phyloP scores from a whole-genome alignment of 2,329 filamentous ascomycete species.

The Parafenestella ontariensis region DNA sequence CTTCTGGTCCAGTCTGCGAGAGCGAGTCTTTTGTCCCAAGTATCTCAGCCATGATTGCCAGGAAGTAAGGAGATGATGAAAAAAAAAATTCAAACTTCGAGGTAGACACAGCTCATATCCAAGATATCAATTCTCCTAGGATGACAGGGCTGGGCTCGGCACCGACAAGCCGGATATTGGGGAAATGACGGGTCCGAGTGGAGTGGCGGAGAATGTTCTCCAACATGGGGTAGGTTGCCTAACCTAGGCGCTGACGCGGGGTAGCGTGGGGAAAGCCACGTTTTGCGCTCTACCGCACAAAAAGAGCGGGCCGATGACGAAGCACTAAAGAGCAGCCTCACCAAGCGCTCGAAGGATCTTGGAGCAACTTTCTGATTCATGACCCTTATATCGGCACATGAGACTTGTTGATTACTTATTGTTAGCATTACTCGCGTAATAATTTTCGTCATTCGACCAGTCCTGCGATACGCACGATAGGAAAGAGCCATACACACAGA shows the following conservation, averaged over 20 bases:
- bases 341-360: not conserved
- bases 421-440: not conserved
- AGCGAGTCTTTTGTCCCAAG: constrained; percentile 6
- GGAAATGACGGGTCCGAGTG: not conserved
- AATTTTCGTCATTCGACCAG: not conserved
- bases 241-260: too few species aligned
- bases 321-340: not conserved
- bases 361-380: not conserved
- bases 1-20: constrained; percentile 4
- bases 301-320: not conserved
- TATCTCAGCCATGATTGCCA: not conserved
- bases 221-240: not conserved
- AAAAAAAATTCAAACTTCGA: not conserved
- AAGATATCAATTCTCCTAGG: not conserved
- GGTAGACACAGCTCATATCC: not conserved
- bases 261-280: not conserved
- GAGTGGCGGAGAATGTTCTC: not conserved
- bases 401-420: not conserved
- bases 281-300: not conserved
- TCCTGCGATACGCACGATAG: not conserved
- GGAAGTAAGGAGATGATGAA: not conserved
- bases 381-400: not conserved
- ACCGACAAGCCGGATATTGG: not conserved
- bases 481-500: not conserved
- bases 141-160: not conserved